phyloP scores from a whole-genome alignment of 176 grass and related monocot genomes.

The Panicum miliaceum region DNA sequence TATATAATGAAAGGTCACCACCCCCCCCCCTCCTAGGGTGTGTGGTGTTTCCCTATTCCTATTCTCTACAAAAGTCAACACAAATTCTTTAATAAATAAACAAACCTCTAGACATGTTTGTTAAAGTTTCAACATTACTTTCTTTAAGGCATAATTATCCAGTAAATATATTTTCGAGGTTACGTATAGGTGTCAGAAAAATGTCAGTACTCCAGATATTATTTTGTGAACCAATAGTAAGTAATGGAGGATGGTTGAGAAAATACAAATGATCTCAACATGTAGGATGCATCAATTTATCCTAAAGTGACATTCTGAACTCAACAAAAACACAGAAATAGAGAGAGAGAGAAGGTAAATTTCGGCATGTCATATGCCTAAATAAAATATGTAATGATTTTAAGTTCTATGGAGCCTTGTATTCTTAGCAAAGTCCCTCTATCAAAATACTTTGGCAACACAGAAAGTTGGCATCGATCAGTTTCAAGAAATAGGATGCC shows the following conservation, averaged over 20 bases:
- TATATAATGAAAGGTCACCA: too few relatives aligned
- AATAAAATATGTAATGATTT: slow-evolving; percentile 15
- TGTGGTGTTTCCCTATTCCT: too few relatives aligned
- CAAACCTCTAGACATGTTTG: too few relatives aligned
- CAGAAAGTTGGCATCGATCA: background rate
- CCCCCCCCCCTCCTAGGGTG: too few relatives aligned
- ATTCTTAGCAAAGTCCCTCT: background rate
- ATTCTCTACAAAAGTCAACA: too few relatives aligned
- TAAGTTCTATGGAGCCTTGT: background rate
- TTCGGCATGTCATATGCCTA: background rate
- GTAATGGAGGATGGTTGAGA: slow-evolving; percentile 1
- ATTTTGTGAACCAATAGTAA: slow-evolving; percentile 21
- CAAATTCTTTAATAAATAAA: too few relatives aligned
- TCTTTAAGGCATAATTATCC: too few relatives aligned
- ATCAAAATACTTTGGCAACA: slow-evolving; percentile 8
- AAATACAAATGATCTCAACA: slow-evolving; percentile 21
- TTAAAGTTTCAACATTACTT: too few relatives aligned
- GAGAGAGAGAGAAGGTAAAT: background rate
- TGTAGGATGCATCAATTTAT: slow-evolving; percentile 8
- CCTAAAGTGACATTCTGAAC: slow-evolving; percentile 16
- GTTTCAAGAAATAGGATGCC: slow-evolving; percentile 18
- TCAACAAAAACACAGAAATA: slow-evolving; percentile 6
- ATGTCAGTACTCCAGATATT: background rate
- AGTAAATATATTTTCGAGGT: too few relatives aligned
- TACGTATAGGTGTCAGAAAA: too few relatives aligned